A percentile compares a stretch with the other conserved stretches of the same genome.
Conservation (phyloP, 192 early-diverging fungal species). For the Backusella tuberculispora region DNA sequence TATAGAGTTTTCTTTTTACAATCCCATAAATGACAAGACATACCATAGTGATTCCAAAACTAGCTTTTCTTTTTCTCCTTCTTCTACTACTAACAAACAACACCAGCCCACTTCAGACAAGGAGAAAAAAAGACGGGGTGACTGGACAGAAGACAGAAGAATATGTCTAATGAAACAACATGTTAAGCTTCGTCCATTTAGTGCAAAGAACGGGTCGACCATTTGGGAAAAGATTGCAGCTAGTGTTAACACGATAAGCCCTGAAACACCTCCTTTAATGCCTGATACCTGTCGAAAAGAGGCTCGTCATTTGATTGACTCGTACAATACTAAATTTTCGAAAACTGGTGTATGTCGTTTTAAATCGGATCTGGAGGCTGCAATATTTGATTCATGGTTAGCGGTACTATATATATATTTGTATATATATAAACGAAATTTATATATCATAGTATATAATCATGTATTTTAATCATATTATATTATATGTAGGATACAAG, state of each 20-base stretch:
- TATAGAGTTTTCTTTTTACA: slow-evolving; percentile 1
- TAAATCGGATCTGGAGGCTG: background rate
- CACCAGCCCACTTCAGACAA: background rate
- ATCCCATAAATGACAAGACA: background rate
- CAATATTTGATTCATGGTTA: slow-evolving; percentile 5
- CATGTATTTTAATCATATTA: background rate
- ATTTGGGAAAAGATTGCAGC: background rate
- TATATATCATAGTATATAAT: no score
- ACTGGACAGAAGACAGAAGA: slow-evolving; percentile 6
- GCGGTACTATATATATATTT: background rate
- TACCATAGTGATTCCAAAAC: background rate
- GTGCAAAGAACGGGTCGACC: background rate
- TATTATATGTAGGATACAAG: background rate
- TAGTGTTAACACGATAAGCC: background rate
- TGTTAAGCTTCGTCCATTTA: background rate
- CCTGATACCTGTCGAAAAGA: slow-evolving; percentile 2
- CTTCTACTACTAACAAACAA: no score
- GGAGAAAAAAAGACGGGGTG: background rate
- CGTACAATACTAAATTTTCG: slow-evolving; percentile 1
- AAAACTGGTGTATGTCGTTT: background rate
- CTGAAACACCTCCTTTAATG: slow-evolving; percentile 8
- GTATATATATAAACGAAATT: background rate
- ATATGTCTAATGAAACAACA: slow-evolving; percentile 11
- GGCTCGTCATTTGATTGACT: slow-evolving; percentile 9
- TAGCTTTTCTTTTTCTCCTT: background rate